These are phyloP conservation scores for Globisporangium paroecandrum DNA, from an alignment of 352 stramenopile genomes.

Conservation along the genomic window DNA sequence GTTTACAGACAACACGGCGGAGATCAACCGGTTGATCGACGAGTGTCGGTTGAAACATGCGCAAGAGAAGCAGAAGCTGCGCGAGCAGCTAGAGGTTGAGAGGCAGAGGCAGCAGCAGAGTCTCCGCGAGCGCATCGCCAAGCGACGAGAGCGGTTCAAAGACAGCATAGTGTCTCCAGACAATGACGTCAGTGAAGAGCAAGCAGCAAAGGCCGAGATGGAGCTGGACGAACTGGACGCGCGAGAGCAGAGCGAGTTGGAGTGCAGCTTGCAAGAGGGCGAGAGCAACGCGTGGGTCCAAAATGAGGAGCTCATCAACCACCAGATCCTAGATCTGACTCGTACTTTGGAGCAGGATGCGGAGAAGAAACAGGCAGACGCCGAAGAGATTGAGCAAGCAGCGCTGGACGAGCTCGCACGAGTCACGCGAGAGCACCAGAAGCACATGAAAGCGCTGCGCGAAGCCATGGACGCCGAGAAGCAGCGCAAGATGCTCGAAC, in stretches of 20 bases:
- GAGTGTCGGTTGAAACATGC: conserved; percentile 19
- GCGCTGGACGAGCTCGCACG: conserved; percentile 28
- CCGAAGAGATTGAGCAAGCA: conserved; percentile 16
- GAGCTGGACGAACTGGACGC: conserved; percentile 6
- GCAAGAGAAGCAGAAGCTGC: conserved; percentile 19
- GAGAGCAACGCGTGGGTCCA: conserved; percentile 6
- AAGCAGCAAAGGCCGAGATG: not conserved
- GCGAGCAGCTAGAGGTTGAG: conserved; percentile 22
- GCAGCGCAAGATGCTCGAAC: conserved; percentile 21
- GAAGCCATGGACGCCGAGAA: conserved; percentile 22
- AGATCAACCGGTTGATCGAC: conserved; percentile 22
- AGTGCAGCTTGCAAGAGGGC: conserved; percentile 1
- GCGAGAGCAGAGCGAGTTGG: not conserved
- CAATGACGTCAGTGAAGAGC: not conserved
- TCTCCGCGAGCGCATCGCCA: conserved; percentile 25
- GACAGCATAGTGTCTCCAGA: not conserved
- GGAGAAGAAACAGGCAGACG: conserved; percentile 13
- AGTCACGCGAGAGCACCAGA: conserved; percentile 24
- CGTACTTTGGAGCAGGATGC: conserved; percentile 15
- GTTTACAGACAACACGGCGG: conserved; percentile 13
- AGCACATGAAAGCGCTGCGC: conserved; percentile 21
- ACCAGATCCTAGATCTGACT: not conserved
- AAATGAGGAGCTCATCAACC: not conserved
- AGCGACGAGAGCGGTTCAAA: conserved; percentile 17
- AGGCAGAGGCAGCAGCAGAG: conserved; percentile 27